phyloP scores from a whole-genome alignment of 2,329 filamentous ascomycete species.

The Ophiostoma fasciatum region DNA sequence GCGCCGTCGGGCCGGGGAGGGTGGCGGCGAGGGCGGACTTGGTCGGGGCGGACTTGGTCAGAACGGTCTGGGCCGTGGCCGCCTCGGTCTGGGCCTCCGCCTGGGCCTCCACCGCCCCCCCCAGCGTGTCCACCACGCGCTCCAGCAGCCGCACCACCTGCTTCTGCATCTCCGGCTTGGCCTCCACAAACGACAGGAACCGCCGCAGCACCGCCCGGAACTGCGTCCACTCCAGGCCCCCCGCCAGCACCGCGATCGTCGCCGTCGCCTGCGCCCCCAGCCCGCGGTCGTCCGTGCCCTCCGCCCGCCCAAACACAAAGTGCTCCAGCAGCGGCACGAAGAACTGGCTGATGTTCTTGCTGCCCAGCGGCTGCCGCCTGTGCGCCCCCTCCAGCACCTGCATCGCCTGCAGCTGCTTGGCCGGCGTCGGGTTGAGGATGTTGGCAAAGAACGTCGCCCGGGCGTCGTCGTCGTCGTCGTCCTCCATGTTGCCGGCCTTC shows the following conservation, averaged over 20 bases:
- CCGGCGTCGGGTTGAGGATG: conserved; percentile 76
- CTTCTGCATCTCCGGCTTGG: conserved; percentile 72
- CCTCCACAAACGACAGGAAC: conserved; percentile 69
- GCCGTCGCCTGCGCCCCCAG: conserved; percentile 75
- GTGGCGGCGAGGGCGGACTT: conserved; percentile 41
- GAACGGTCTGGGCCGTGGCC: conserved; percentile 23
- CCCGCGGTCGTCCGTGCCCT: conserved; percentile 63
- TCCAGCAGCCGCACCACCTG: conserved; percentile 70
- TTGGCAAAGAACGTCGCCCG: conserved; percentile 78
- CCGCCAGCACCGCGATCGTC: conserved; percentile 60
- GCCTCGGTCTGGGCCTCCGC: conserved; percentile 15
- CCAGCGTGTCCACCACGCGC: conserved; percentile 64
- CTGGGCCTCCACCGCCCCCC: conserved; percentile 28
- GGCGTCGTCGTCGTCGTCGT: conserved; percentile 22
- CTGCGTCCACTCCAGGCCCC: conserved; percentile 76
- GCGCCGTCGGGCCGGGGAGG: conserved; percentile 50
- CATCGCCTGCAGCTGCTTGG: conserved; percentile 72
- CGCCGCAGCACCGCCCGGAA: conserved; percentile 73
- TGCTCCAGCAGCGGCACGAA: conserved; percentile 88
- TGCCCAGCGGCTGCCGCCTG: conserved; percentile 42
- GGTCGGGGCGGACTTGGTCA: conserved; percentile 11
- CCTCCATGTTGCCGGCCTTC: conserved; percentile 5
- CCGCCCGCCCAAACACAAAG: conserved; percentile 73
- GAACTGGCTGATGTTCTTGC: conserved; percentile 69
- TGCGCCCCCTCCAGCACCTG: conserved; percentile 60